phyloP scores from a whole-genome alignment of 345 rosid species.

The Syzygium oleosum region DNA sequence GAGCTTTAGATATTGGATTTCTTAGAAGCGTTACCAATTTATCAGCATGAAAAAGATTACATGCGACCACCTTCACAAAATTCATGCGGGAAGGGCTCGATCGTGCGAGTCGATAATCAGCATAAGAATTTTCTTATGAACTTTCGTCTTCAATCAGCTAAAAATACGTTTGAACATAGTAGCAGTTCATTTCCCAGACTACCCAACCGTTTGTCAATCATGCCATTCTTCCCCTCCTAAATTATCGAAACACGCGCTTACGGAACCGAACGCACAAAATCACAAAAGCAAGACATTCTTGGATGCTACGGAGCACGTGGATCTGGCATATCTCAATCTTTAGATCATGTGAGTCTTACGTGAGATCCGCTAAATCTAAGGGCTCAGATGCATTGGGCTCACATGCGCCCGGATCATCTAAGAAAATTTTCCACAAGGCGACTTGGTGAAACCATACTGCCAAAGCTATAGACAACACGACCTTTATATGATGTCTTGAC shows the following conservation, averaged over 20 bases:
- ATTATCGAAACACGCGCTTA: not conserved
- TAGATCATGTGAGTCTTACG: not conserved
- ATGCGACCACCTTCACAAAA: not conserved
- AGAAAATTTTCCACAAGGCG: fast-evolving
- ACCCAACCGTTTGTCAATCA: not conserved
- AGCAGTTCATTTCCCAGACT: not conserved
- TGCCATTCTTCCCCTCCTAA: not conserved
- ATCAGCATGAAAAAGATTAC: not conserved
- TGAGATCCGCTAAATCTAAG: fast-evolving
- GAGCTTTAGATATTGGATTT: not conserved
- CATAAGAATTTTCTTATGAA: not conserved
- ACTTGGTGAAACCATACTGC: not conserved
- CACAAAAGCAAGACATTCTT: not conserved
- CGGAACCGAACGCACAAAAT: not conserved
- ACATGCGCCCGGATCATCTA: not conserved
- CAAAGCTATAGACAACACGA: not conserved
- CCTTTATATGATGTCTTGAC: not conserved
- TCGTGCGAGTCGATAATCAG: not conserved
- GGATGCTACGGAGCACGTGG: not conserved
- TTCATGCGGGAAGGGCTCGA: not conserved
- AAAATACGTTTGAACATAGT: not conserved
- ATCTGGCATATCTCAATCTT: fast-evolving
- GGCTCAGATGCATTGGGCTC: not conserved
- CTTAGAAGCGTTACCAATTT: not conserved
- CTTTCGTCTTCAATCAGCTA: not conserved